Evolutionary conservation across 2,329 filamentous ascomycete genomes (phyloP).

Genomic region (Rutstroemia sp.): DNA sequence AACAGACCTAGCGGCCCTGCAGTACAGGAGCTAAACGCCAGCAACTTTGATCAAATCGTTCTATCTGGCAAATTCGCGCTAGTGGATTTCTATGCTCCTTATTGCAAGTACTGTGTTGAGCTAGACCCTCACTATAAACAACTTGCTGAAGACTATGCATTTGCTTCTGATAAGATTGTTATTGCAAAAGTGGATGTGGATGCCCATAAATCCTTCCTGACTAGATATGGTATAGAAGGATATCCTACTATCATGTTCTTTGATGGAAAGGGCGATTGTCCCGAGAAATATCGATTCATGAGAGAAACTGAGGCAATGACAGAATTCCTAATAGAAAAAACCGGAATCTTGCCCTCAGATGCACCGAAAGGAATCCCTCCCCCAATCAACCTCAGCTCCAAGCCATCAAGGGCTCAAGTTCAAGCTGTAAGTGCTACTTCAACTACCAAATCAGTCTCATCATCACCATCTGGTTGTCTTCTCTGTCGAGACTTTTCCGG

Average conservation of each 20-base stretch:
- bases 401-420: conserved; percentile 38
- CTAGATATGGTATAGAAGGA: conserved; percentile 51
- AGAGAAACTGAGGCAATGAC: conserved; percentile 17
- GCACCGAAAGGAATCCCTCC: conserved; percentile 20
- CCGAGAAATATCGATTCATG: conserved; percentile 17
- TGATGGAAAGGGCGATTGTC: conserved; percentile 26
- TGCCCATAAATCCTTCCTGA: conserved; percentile 65
- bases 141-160: conserved; percentile 68
- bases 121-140: conserved; percentile 85
- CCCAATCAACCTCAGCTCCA: conserved; percentile 25
- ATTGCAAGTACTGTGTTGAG: conserved; percentile 93
- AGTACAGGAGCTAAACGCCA: conserved; percentile 77
- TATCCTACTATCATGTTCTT: conserved; percentile 99
- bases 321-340: conserved; percentile 22
- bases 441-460: conserved; percentile 18
- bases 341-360: conserved; percentile 19
- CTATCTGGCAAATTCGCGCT: conserved; percentile 88
- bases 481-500: conserved; percentile 81
- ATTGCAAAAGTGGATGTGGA: conserved; percentile 94
- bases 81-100: conserved; percentile 97
- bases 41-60: conserved; percentile 85
- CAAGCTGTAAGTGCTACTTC: conserved; percentile 32
- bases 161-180: conserved; percentile 63
- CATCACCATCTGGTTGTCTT: conserved; percentile 50
- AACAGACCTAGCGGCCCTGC: conserved; percentile 11